These are phyloP conservation scores for Pestalotiopsis sp. DNA, from an alignment of 2,329 filamentous ascomycete species.

Conservation along the genomic window DNA sequence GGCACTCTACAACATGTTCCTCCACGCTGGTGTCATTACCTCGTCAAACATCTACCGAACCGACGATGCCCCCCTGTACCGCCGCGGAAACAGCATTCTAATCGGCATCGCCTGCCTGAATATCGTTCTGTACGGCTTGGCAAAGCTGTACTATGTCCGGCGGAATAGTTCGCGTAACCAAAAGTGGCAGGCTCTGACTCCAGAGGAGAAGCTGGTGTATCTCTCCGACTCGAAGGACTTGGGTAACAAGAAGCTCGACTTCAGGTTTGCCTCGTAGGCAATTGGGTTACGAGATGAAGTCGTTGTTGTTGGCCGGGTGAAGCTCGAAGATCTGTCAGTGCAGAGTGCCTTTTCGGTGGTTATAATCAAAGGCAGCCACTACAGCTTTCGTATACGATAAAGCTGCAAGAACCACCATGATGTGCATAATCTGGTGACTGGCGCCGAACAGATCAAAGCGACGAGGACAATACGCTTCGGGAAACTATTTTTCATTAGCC, in stretches of 20 bases:
- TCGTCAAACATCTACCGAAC: constrained; percentile 37
- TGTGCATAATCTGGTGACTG: constrained; percentile 52
- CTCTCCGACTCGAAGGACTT: constrained; percentile 43
- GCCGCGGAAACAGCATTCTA: constrained; percentile 55
- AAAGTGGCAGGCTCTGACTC: constrained; percentile 49
- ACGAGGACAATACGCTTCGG: constrained; percentile 44
- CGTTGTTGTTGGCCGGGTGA: too few species aligned
- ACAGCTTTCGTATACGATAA: constrained; percentile 39
- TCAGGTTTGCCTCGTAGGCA: constrained; percentile 37
- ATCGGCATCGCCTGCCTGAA: constrained; percentile 52
- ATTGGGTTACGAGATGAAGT: too few species aligned
- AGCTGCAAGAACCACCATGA: constrained; percentile 45
- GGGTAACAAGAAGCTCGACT: constrained; percentile 48
- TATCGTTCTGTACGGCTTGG: constrained; percentile 49
- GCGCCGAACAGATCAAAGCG: constrained; percentile 48
- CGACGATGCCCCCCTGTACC: constrained; percentile 55
- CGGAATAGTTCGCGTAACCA: constrained; percentile 47
- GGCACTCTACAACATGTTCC: constrained; percentile 56
- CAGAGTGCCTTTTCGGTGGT: not conserved
- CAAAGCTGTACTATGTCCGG: constrained; percentile 54
- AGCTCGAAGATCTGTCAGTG: not conserved
- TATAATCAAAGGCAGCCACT: constrained; percentile 18
- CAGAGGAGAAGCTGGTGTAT: constrained; percentile 51
- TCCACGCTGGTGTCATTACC: constrained; percentile 37
- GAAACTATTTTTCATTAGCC: constrained; percentile 33